Base-by-base conservation (phyloP, 208 protist species). In the Blastocrithidia nonstop region DNA sequence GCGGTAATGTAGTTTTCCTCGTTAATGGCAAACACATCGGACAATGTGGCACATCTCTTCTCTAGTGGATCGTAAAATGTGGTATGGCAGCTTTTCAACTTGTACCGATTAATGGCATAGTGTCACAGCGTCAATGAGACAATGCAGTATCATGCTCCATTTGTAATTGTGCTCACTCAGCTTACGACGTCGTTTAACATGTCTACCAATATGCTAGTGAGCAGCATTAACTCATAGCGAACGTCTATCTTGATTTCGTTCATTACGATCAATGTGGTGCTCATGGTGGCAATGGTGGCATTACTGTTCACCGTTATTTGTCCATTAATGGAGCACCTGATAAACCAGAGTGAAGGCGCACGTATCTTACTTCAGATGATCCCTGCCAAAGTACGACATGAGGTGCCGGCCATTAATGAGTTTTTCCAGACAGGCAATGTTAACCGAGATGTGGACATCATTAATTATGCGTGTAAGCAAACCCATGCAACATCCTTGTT, bases 311-410 rank as follows among this genome's bases (percentile, higher is more conserved):
- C 29, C 29, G 29, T 35, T 35, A 15, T 15, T n/a, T n/a, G 29
- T 11, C 29, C 29, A 11, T n/a, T 35, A n/a, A 11, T 35, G 29
- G 11, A n/a, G 11, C 29, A 35, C 29, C 29, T 35, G 29, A n/a
- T 35, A n/a, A 6, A 56, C 9, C 22, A 65, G 28, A 54, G 54
- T 16, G 33, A 65, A 21, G 50, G 53, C 7, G 47, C 54, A 6
- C 53, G 45, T 21, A 44, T 62, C 16, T n/a, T 65, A 38, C 58
- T 65, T 28, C 15, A 24, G 7, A 65, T 65, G 58, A 65, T 65
- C 22, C 58, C 58, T 6, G 32, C 3, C 11, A 50, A 32, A 11
- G 43, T 60, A 13, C 43, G 31, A 17, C 17, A 36, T 5, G 36
- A 49, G 6, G 58, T 65, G 6, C 51, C 51, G 3, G 58, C 58